Conservation (phyloP, 352 stramenopile genomes). For the Albugo laibachii region DNA sequence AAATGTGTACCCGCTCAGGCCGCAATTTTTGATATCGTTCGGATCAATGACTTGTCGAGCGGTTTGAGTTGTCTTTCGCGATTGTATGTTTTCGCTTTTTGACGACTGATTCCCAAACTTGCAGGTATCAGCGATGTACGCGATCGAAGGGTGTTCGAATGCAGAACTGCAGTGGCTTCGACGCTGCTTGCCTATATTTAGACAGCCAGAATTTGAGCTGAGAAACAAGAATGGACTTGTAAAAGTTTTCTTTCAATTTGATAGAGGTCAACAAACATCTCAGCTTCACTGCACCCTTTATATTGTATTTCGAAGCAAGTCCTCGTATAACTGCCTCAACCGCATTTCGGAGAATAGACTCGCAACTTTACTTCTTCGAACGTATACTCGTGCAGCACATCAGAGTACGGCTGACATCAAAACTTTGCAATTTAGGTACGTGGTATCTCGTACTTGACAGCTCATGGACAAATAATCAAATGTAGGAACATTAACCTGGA, state of each 20-base stretch:
- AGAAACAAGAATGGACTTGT: slow-evolving; percentile 61
- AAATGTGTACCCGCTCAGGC: too few species aligned
- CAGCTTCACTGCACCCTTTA: slow-evolving; percentile 56
- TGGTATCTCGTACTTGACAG: neutral
- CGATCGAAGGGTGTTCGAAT: neutral
- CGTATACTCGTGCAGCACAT: slow-evolving; percentile 70
- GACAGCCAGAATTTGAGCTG: slow-evolving; percentile 69
- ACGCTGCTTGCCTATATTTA: slow-evolving; percentile 61
- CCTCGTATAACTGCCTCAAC: slow-evolving; percentile 63
- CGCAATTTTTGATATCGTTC: too few species aligned
- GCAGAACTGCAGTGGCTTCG: slow-evolving; percentile 55
- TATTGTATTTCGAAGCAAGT: slow-evolving; percentile 63
- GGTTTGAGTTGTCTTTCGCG: neutral
- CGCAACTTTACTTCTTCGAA: slow-evolving; percentile 62
- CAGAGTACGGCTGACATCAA: slow-evolving; percentile 80
- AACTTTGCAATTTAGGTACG: slow-evolving; percentile 68
- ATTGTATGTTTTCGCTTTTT: slow-evolving; percentile 1
- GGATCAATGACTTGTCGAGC: too few species aligned
- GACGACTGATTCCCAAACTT: neutral
- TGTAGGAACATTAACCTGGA: slow-evolving; percentile 40
- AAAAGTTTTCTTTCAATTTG: slow-evolving; percentile 69
- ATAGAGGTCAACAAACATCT: slow-evolving; percentile 24
- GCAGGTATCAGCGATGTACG: too few species aligned
- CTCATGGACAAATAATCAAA: neutral
- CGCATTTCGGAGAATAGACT: slow-evolving; percentile 53